Base-by-base conservation (phyloP, 345 rosid genomes). In the Linum tenue region DNA sequence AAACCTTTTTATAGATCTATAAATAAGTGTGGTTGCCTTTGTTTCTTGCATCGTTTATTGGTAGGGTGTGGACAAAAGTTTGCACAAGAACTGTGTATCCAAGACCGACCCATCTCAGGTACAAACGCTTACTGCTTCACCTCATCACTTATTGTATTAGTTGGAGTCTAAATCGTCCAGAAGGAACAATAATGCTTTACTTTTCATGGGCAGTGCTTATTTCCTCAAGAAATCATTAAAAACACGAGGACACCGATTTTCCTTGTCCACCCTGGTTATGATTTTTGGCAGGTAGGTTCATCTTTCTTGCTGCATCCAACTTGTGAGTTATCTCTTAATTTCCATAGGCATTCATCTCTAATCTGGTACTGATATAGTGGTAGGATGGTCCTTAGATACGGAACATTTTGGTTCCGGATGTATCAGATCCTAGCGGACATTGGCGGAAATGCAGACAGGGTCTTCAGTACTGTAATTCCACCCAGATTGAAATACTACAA, bases 201-300 rank as follows among this genome's bases (percentile, higher is more conserved):
- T 64, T 55, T 62, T 37, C 31, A 42, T 7, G 39, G 53, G 16
- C 82, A 85, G 96, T 85, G 97, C 76, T 59, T 91, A 70, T 85
- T 91, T 74, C 91, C 96, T 66, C 80, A 64, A 55, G 82, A 88
- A 58, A 75, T 90, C 64, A 53, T 85, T n/a, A 80, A 81, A 75
- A 76, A 76, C 64, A 75, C 79, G 58, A 80, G 36, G 72, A 92
- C 89, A n/a, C 90, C 96, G 0, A 58, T 90, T 35, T 90, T 92
- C 78, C 65, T 92, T 57, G 83, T 90, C 79, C 84, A 92, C 39
- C 81, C 97, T 60, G 90, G 96, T 64, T 90, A 90, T 70, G 98
- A 92, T 71, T 86, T 68, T 77, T 92, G 98, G 98, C 98, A 92
- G 91, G 98, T 92, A 74, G 73, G 63, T 41, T 50, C 39, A 15